These are phyloP conservation scores for Basipetospora sp. DNA, from an alignment of 2,329 filamentous ascomycete species.

Conservation along the genomic window DNA sequence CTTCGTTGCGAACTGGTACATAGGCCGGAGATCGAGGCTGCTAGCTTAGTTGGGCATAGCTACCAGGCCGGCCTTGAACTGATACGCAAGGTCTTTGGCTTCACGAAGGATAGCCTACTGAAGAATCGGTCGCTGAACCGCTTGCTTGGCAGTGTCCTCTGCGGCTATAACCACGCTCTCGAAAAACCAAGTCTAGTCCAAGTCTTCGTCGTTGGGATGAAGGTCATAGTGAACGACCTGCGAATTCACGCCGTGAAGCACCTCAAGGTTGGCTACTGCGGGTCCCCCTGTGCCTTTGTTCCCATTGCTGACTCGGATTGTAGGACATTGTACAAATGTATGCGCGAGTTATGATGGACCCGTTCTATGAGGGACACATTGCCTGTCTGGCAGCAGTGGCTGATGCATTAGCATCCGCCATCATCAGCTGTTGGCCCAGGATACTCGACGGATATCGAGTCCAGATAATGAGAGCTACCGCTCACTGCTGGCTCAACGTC, in stretches of 20 bases:
- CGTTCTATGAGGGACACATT: conserved; percentile 45
- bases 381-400: conserved; percentile 38
- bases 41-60: conserved; percentile 46
- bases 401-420: conserved; percentile 37
- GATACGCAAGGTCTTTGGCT: conserved; percentile 22
- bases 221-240: conserved; percentile 36
- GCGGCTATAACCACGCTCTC: conserved; percentile 41
- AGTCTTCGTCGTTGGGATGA: conserved; percentile 37
- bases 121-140: conserved; percentile 33
- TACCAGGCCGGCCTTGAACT: conserved; percentile 54
- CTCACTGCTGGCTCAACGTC: conserved; percentile 47
- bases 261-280: conserved; percentile 36
- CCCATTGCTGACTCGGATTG: conserved; percentile 5
- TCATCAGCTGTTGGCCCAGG: conserved; percentile 56
- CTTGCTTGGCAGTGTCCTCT: conserved; percentile 39
- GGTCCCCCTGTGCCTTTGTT: not conserved
- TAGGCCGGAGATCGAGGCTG: conserved; percentile 58
- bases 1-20: conserved; percentile 64
- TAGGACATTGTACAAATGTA: conserved; percentile 55
- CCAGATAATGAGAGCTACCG: conserved; percentile 42
- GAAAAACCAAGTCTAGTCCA: conserved; percentile 43
- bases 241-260: conserved; percentile 52
- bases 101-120: conserved; percentile 14
- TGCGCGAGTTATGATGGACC: conserved; percentile 49
- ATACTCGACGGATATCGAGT: conserved; percentile 29